These are phyloP conservation scores for Verticillium nubilum DNA, from an alignment of 2,329 filamentous ascomycete genomes.

Conservation along the genomic window DNA sequence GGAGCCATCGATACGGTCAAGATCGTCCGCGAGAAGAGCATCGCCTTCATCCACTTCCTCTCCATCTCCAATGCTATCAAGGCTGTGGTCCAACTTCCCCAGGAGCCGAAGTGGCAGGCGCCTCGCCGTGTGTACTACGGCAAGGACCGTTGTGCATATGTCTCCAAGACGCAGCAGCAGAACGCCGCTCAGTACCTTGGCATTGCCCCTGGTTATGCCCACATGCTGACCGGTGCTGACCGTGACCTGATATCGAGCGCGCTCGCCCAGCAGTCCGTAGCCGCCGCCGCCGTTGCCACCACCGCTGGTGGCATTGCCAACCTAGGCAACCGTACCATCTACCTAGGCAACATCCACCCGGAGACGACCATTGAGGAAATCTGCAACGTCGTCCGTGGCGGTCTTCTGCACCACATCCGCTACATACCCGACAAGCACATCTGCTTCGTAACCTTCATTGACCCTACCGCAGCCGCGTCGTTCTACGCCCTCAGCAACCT, in stretches of 20 bases:
- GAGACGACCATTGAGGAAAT: conserved; percentile 99
- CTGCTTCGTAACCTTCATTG: conserved; percentile 99
- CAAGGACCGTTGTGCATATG: conserved; percentile 96
- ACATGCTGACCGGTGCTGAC: conserved; percentile 93
- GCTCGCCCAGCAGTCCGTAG: conserved; percentile 93
- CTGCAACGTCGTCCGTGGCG: conserved; percentile 95
- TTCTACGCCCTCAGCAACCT: conserved; percentile 98
- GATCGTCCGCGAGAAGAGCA: conserved; percentile 95
- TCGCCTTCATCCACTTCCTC: conserved; percentile 95
- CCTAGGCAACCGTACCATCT: conserved; percentile 93
- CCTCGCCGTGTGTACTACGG: conserved; percentile 96
- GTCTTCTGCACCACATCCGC: conserved; percentile 92
- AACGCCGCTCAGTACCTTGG: conserved; percentile 97
- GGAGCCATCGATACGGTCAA: conserved; percentile 96
- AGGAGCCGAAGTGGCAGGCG: conserved; percentile 94
- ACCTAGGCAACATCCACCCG: conserved; percentile 96
- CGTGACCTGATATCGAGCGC: conserved; percentile 95
- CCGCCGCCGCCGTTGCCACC: conserved; percentile 91
- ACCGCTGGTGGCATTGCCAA: conserved; percentile 97
- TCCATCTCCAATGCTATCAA: conserved; percentile 98
- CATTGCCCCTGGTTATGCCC: conserved; percentile 92
- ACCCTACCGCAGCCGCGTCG: conserved; percentile 92
- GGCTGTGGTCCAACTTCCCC: conserved; percentile 90
- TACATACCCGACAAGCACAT: conserved; percentile 99
- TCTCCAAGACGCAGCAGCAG: conserved; percentile 99